Percentiles rank a stretch among this genome's conserved stretches.
Evolutionary conservation across 495 filamentous ascomycete genomes (phyloP).

Genomic region (Jackrogersella multiformis): DNA sequence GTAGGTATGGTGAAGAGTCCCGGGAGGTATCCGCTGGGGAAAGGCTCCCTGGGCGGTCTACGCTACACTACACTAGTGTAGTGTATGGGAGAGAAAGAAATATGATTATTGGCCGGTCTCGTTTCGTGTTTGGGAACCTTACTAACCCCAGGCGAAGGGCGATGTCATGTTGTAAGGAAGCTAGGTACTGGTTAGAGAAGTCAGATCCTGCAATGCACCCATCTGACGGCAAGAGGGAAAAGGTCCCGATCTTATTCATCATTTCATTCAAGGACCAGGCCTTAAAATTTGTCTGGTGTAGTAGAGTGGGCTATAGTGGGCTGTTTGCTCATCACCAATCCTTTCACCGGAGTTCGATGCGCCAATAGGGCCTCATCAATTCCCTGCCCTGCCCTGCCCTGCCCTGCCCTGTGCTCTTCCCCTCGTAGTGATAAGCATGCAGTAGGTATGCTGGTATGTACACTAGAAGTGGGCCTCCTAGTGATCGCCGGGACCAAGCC

Average conservation of each 20-base stretch:
- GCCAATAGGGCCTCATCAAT: conserved; percentile 41
- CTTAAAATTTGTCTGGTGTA: conserved; percentile 31
- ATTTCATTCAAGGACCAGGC: conserved; percentile 46
- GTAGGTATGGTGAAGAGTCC: neutral
- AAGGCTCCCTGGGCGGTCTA: neutral
- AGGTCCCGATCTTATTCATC: conserved; percentile 41
- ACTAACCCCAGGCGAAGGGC: conserved; percentile 31
- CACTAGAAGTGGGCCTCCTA: conserved; percentile 26
- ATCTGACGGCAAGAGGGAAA: conserved; percentile 42
- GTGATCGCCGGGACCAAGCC: conserved; percentile 46
- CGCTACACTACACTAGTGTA: no score
- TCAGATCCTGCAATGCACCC: conserved; percentile 52
- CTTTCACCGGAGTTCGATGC: conserved; percentile 42
- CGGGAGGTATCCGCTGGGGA: conserved; percentile 6
- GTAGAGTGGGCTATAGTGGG: conserved; percentile 22
- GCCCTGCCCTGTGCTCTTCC: conserved; percentile 10
- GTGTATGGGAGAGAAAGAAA: conserved; percentile 1
- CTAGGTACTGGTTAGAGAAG: conserved; percentile 26
- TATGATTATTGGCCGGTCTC: conserved; percentile 6
- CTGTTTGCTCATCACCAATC: conserved; percentile 31
- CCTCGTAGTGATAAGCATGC: conserved; percentile 38
- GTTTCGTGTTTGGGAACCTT: conserved; percentile 7
- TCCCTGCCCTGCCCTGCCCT: no score
- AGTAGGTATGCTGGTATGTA: conserved; percentile 5
- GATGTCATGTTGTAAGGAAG: conserved; percentile 23